A percentile compares a stretch with the other conserved stretches of the same genome.
Evolutionary conservation across 2,329 filamentous ascomycete genomes (phyloP).

Genomic region (Exophiala calicioides): DNA sequence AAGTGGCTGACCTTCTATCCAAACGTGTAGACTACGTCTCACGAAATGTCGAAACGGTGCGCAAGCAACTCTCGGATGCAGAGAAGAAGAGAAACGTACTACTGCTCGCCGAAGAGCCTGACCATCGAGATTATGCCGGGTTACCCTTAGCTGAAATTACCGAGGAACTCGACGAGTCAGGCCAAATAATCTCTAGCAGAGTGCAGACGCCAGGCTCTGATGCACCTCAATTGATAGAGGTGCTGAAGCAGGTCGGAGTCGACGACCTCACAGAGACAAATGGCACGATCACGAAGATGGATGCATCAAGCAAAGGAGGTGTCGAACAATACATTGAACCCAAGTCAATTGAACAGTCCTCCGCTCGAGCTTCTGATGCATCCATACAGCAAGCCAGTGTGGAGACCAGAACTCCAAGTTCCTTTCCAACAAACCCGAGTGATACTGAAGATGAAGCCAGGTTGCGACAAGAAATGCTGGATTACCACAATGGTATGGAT

Average conservation of each 20-base stretch:
- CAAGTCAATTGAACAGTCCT: neutral
- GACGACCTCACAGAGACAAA: conserved; percentile 45
- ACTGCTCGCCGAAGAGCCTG: conserved; percentile 60
- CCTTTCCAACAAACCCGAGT: conserved; percentile 39
- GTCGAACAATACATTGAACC: neutral
- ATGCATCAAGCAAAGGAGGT: conserved; percentile 6
- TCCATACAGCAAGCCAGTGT: neutral
- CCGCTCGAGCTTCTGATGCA: neutral
- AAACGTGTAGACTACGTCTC: conserved; percentile 87
- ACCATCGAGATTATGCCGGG: conserved; percentile 65
- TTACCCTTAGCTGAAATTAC: conserved; percentile 86
- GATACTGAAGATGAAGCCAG: conserved; percentile 80
- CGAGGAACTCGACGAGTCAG: conserved; percentile 88
- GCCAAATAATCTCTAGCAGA: conserved; percentile 72
- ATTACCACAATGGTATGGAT: conserved; percentile 69
- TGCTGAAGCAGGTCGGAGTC: conserved; percentile 75
- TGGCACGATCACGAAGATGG: conserved; percentile 19
- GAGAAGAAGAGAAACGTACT: conserved; percentile 70
- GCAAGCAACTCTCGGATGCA: conserved; percentile 68
- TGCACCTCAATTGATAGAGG: conserved; percentile 68
- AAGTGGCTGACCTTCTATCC: conserved; percentile 68
- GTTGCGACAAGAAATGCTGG: conserved; percentile 82
- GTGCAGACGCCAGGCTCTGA: conserved; percentile 67
- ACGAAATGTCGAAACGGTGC: conserved; percentile 73
- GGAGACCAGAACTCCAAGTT: neutral